Percentiles rank a stretch among this genome's conserved stretches.
These are phyloP conservation scores for Eucommia ulmoides DNA, from an alignment of 257 asterid genomes.

Conservation along the genomic window DNA sequence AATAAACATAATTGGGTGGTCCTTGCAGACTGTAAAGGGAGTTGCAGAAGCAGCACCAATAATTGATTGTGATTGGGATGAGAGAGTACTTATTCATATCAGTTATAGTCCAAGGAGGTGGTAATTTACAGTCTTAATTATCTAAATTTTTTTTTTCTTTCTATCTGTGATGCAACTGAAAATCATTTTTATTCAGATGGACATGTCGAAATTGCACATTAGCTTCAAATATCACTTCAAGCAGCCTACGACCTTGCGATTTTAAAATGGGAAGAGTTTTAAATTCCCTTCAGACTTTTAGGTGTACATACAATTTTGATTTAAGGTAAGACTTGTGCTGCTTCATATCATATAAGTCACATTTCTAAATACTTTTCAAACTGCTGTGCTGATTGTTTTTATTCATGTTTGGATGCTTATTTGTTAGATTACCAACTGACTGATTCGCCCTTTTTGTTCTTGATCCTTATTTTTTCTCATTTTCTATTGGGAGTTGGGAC, in stretches of 20 bases:
- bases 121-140: conserved; percentile 4
- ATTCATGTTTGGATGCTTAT: too few species aligned
- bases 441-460: too few species aligned
- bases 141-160: conserved; percentile 4
- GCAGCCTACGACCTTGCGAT: conserved; percentile 80
- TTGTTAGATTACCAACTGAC: too few species aligned
- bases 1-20: too few species aligned
- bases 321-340: conserved; percentile 31
- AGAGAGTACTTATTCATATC: conserved; percentile 71
- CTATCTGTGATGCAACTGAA: conserved; percentile 8
- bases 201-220: conserved; percentile 76
- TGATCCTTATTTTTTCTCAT: too few species aligned
- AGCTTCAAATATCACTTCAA: conserved; percentile 56
- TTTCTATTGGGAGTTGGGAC: too few species aligned
- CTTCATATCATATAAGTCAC: too few species aligned
- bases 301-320: conserved; percentile 71
- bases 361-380: too few species aligned
- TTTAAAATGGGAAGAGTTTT: conserved; percentile 82
- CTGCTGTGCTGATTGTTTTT: too few species aligned
- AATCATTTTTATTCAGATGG: conserved; percentile 48
- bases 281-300: conserved; percentile 65
- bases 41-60: conserved; percentile 65
- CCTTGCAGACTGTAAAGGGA: conserved; percentile 62
- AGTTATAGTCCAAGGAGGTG: conserved; percentile 91
- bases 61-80: conserved; percentile 42